Evolutionary conservation across 306 rosid species (phyloP), one percentile per base, ranked within the genome.

Genomic region (Carpinus fangiana): DNA sequence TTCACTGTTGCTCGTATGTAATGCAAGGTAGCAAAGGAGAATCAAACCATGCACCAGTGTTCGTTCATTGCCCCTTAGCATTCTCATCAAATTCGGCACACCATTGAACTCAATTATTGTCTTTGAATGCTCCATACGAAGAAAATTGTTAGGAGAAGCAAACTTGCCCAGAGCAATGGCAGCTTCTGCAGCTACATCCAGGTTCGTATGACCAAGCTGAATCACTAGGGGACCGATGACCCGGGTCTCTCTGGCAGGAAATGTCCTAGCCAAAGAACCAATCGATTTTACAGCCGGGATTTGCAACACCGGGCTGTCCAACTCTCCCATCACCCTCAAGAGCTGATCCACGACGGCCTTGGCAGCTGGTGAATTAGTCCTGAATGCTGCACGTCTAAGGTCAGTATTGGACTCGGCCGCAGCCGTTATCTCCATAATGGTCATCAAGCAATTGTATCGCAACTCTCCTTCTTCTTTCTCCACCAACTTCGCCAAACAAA

Each of bases 331-430:
- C 82, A 92, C 70, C 84, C 92, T 86, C 73, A 90, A 73, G 36
- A 92, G 90, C 82, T 90, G 95, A 53, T 92, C 93, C 83, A 90
- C 93, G 67, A 88, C 90, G n/a, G 93, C 94, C 79, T 88, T 90
- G 52, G 97, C 93, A 71, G 95, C 87, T 0, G 89, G 93, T 1
- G 93, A 88, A 72, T 90, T 92, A 2, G 90, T 87, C 86, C 87
- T 92, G 54, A 92, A 92, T 0, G 97, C 93, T 0, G 92, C 89
- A 0, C 89, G 86, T 9, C 95, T 80, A 78, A 90, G 92, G 50
- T 88, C 97, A 10, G 90, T 88, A 78, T 92, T 87, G 16, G 74
- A 86, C 73, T 92, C 95, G 23, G 95, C 97, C 0, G 95, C 91
- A 38, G 84, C 86, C 0, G 95, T 70, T 74, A 92, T 89, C 92